Conservation (phyloP, 2,329 filamentous ascomycete species). For the Coniochaeta prunicola region DNA sequence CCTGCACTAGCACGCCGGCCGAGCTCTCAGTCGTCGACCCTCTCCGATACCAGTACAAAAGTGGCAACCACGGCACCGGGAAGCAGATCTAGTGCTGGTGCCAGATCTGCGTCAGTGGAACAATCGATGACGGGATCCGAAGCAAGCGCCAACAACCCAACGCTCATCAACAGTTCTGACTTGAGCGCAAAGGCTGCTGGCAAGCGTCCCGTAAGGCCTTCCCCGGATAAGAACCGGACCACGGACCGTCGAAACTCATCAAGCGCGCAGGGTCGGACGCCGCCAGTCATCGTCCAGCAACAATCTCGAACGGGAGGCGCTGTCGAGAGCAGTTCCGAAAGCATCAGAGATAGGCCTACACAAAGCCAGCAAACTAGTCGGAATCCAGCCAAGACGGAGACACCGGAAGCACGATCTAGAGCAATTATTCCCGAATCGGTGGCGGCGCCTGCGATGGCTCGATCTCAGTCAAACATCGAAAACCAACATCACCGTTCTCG, state of each 20-base stretch:
- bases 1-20: conserved; percentile 36
- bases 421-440: not conserved
- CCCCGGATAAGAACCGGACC: conserved; percentile 4
- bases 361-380: not conserved
- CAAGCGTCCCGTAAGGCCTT: conserved; percentile 31
- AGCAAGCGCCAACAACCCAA: conserved; percentile 4
- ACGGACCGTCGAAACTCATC: not conserved
- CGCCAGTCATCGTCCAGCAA: not conserved
- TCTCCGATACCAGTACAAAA: conserved; percentile 16
- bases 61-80: not conserved
- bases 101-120: not conserved
- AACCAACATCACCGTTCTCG: not conserved
- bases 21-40: conserved; percentile 38
- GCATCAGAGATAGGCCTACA: not conserved
- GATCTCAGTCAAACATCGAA: conserved; percentile 11
- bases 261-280: not conserved
- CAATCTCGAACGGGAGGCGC: not conserved
- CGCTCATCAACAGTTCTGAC: conserved; percentile 7
- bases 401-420: not conserved
- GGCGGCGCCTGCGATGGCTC: conserved; percentile 6
- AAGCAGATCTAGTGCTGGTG: not conserved
- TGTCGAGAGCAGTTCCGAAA: not conserved
- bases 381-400: not conserved
- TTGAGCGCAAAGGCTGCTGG: conserved; percentile 39
- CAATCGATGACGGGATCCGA: not conserved